Evolutionary conservation across 768 basidiomycete genomes (phyloP), one percentile per base, ranked within the genome.

Genomic region (Pleurotus djamor): DNA sequence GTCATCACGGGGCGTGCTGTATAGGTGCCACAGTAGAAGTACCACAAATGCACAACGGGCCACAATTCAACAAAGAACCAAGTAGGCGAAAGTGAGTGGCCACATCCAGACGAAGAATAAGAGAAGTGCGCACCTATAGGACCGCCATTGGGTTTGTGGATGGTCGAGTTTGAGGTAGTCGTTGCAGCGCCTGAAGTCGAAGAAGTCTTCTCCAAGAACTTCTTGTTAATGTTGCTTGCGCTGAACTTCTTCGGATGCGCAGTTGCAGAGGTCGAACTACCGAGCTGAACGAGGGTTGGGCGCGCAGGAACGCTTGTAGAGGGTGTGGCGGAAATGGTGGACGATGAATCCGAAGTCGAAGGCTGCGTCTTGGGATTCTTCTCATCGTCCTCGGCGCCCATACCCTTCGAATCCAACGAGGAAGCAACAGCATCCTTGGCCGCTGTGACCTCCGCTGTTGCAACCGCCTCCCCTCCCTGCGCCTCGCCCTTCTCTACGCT

Each of bases 171-270:
- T 17, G 82, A 72, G 32, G 79, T 74, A 51, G 76, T 66, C 16
- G 83, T 74, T 37, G 77, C 67, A 28, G 84, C 69, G 49, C 77
- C 73, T 28, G 86, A 78, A 44, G 85, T 76, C 45, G 87, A 72
- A 5, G 86, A 86, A 58, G 89, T 90, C 82, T 96, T 96, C 78
- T 94, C 91, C 45, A 98, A 78, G 73, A 98, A 98, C 74, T 92
- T 94, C 85, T 95, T 96, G 79, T 93, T 96, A 72, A 98, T 93
- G 69, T 94, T 94, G 62, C 94, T 85, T 33, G 93, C 85, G 69
- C 79, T 92, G 73, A 95, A 96, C 68, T 89, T 87, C 80, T 98
- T 98, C 34, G 84, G 83, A 62, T 85, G 88, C 1, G 83, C 37
- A 55, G 79, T 68, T 33, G 75, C 65, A 52, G 73, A 71, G 60